Base-by-base conservation (phyloP, 495 filamentous ascomycete genomes). In the Apodospora peruviana region DNA sequence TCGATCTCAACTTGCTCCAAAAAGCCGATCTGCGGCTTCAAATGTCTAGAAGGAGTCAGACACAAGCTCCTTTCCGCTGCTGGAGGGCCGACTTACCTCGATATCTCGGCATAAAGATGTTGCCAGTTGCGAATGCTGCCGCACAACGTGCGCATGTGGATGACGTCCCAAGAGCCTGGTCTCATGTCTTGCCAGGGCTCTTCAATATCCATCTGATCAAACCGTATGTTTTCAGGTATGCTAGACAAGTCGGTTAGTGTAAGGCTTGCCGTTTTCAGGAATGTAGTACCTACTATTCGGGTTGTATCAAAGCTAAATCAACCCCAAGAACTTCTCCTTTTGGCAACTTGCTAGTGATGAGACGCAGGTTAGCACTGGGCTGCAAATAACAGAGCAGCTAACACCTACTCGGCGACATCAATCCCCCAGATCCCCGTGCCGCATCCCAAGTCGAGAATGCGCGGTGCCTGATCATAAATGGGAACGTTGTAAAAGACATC, bases 1-100 rank as follows among this genome's bases (percentile, higher is more conserved):
- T 97, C 90, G 25, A 97, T 87, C 61, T 97, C 91, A n/a, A 95
- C 81, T 46, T 96, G 90, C 66, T 97, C 91, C 40, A 96, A 72
- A 66, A 79, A 83, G 10, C 88, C 90, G 47, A 64, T 69, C 4
- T 85, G 82, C 9, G 91, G 88, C 51, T 79, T 84, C n/a, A 96
- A 77, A 56, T 96, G 90, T 35, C 83, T 82, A 40, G 20, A 21
- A 27, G 42, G 34, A 9, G 41, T 64, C 34, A 64, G 53, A 50
- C 22, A 25, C 19, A 10, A 9, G 25, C n/a, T 11, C 18, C 11
- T 2, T 2, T 11, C 2, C 8, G 10, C 10, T 3, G 17, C 9
- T 14, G 36, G 22, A 45, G 35, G 18, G 20, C 25, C 35, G 12
- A 53, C 81, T 56, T 70, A 86, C 85, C 72, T 69, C 57, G 83